Evolutionary conservation across 1,284 basidiomycete species (phyloP).

Genomic region (Pulveroboletus sp.): DNA sequence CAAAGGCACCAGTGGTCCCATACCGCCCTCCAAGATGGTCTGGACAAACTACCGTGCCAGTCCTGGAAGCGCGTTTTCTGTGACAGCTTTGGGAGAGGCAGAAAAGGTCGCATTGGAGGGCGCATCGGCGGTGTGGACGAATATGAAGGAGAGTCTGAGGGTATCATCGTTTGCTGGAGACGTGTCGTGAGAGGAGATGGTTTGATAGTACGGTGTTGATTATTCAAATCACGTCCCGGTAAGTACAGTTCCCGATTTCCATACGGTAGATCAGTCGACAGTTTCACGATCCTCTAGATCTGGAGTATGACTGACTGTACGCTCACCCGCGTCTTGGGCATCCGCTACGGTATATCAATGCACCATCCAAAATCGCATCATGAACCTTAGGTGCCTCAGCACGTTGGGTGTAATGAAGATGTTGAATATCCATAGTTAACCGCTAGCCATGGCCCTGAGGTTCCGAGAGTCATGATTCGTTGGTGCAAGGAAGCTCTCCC

Average conservation of each 20-base stretch:
- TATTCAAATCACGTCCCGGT: neutral
- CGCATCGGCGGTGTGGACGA: constrained; percentile 43
- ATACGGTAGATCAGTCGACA: neutral
- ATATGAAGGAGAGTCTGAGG: constrained; percentile 43
- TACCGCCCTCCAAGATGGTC: constrained; percentile 29
- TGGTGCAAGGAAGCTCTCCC: neutral
- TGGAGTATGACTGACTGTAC: neutral
- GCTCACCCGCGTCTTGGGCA: neutral
- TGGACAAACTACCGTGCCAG: constrained; percentile 42
- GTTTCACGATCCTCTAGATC: neutral
- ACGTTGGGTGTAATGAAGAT: no score
- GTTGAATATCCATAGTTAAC: no score
- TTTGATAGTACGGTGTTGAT: neutral
- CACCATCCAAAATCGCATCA: no score
- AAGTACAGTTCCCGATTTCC: neutral
- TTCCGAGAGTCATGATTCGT: neutral
- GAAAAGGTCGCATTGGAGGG: constrained; percentile 44
- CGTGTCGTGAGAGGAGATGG: constrained; percentile 34
- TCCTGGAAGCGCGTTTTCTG: constrained; percentile 33
- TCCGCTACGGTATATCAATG: no score
- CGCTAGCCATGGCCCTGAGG: no score
- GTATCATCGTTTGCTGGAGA: constrained; percentile 17
- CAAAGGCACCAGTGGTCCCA: constrained; percentile 2
- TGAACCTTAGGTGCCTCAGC: no score
- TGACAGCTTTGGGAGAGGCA: constrained; percentile 41